These are phyloP conservation scores for Taiozyma onychis DNA, from an alignment of 1,139 yeast genomes.

Conservation along the genomic window DNA sequence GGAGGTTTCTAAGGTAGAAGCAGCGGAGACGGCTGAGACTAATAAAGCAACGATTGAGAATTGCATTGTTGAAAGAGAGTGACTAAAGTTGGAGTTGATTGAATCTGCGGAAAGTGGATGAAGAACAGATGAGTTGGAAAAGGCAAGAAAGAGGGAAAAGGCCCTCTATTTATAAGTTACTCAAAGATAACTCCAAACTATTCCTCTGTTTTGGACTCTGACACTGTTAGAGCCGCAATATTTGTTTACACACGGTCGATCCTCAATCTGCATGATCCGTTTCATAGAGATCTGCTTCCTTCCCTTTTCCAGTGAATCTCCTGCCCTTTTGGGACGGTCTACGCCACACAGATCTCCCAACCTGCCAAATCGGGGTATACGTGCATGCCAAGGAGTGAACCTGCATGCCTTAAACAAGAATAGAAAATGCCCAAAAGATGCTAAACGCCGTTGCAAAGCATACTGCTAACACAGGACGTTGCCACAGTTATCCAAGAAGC, in stretches of 20 bases:
- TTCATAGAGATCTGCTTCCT: not conserved
- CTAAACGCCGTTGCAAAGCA: not conserved
- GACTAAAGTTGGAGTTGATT: conserved; percentile 10
- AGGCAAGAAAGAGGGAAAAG: not conserved
- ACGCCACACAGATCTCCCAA: not conserved
- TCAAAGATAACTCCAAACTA: not conserved
- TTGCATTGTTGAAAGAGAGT: conserved; percentile 28
- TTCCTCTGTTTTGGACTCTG: not conserved
- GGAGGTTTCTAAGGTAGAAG: conserved; percentile 20
- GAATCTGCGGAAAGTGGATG: not conserved
- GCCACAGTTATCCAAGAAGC: not conserved
- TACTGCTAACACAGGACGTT: not conserved
- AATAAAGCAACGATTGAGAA: conserved; percentile 28
- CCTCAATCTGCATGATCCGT: not conserved
- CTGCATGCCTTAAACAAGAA: not conserved
- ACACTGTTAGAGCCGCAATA: not conserved
- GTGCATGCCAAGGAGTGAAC: not conserved
- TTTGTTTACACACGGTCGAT: not conserved
- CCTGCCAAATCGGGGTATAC: not conserved
- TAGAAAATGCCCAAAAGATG: not conserved
- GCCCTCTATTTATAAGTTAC: not conserved
- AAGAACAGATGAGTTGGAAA: not conserved
- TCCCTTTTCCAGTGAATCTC: not conserved
- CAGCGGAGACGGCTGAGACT: conserved; percentile 26
- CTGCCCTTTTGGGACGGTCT: not conserved